Percentiles rank a stretch among this genome's conserved stretches.
Conservation (phyloP, 108 stramenopile species). For the Cyclotella cryptica region DNA sequence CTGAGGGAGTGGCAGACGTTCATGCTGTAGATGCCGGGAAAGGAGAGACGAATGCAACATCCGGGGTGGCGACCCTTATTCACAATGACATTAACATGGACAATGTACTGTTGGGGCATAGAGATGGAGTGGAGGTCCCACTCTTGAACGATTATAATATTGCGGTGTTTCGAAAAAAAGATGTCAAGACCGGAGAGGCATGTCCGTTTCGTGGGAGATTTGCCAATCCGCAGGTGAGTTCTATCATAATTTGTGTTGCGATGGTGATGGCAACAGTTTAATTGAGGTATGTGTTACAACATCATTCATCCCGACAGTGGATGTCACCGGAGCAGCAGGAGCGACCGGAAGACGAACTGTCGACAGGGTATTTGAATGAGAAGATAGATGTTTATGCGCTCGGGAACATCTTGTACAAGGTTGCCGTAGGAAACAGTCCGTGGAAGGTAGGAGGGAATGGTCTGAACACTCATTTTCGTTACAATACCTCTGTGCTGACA, state of each 20-base stretch:
- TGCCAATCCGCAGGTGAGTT: conserved; percentile 84
- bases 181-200: conserved; percentile 53
- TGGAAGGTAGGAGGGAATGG: conserved; percentile 48
- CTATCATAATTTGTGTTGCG: background rate
- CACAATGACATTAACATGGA: conserved; percentile 86
- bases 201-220: conserved; percentile 81
- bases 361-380: conserved; percentile 52
- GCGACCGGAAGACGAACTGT: conserved; percentile 29
- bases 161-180: conserved; percentile 79
- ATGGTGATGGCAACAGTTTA: background rate
- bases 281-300: background rate
- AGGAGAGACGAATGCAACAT: conserved; percentile 5
- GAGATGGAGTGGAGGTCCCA: conserved; percentile 63
- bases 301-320: conserved; percentile 25
- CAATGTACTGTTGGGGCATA: conserved; percentile 67
- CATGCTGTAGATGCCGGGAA: conserved; percentile 55
- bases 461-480: background rate
- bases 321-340: conserved; percentile 79
- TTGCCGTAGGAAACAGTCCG: conserved; percentile 54
- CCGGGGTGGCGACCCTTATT: conserved; percentile 47
- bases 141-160: conserved; percentile 89
- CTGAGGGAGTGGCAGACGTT: conserved; percentile 74
- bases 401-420: conserved; percentile 51
- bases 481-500: background rate
- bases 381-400: conserved; percentile 79